Conservation (phyloP, 1,139 yeast species). For the Geotrichum candidum region DNA sequence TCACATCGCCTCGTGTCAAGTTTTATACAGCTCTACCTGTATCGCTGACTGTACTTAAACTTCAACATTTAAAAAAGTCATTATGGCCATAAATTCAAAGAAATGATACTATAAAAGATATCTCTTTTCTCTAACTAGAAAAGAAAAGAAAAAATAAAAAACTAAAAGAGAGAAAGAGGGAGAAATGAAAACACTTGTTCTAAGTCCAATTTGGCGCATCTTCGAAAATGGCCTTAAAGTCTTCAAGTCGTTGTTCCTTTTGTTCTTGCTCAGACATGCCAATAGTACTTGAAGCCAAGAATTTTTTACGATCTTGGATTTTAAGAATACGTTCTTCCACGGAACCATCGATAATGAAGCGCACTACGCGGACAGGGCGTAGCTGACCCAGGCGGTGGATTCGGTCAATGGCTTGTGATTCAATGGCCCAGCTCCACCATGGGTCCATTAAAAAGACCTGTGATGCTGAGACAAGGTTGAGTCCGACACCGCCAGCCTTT, state of each 20-base stretch:
- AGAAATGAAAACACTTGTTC: neutral
- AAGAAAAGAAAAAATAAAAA: too few species aligned
- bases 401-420: conserved; percentile 92
- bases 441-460: conserved; percentile 93
- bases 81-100: too few species aligned
- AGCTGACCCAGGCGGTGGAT: conserved; percentile 88
- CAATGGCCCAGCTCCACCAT: conserved; percentile 96
- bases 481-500: conserved; percentile 95
- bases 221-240: conserved; percentile 70
- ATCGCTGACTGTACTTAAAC: too few species aligned
- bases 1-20: too few species aligned
- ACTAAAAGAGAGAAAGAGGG: too few species aligned
- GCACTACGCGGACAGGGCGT: conserved; percentile 61
- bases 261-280: conserved; percentile 74
- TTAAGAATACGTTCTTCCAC: conserved; percentile 88
- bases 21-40: too few species aligned
- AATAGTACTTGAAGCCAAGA: conserved; percentile 69
- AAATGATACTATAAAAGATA: too few species aligned
- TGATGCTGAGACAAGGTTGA: conserved; percentile 80
- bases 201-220: conserved; percentile 12
- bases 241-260: conserved; percentile 69
- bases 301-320: conserved; percentile 81
- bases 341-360: conserved; percentile 77
- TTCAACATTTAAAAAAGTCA: too few species aligned
- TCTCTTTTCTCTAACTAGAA: too few species aligned